A percentile compares a stretch with the other conserved stretches of the same genome.
phyloP scores from a whole-genome alignment of 106 monocot species.

The Xerophyta viscosa region DNA sequence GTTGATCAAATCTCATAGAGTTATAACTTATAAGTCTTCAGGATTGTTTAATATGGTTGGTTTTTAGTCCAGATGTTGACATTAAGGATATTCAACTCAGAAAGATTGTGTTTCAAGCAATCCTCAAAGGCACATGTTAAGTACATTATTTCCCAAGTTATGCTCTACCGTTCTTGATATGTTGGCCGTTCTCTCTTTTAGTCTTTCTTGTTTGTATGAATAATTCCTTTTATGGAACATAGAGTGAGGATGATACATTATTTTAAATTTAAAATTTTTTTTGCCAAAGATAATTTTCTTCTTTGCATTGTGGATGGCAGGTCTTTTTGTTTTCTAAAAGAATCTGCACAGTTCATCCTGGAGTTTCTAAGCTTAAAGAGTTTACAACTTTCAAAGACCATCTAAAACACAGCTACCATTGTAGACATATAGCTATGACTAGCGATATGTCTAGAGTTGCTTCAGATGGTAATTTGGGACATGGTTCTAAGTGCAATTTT shows the following conservation, averaged over 20 bases:
- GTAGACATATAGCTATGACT: slow-evolving; percentile 18
- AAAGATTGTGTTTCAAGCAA: slow-evolving; percentile 11
- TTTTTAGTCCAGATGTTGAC: slow-evolving; percentile 21
- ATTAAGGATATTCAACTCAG: slow-evolving; percentile 12
- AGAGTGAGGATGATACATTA: background rate
- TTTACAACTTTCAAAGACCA: slow-evolving; percentile 1
- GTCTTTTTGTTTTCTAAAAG: slow-evolving; percentile 1
- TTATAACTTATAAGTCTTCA: background rate
- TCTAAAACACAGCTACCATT: slow-evolving; percentile 3
- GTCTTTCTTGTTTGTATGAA: background rate
- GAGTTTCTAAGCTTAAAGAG: background rate
- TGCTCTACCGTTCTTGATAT: background rate
- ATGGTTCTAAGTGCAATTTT: slow-evolving; percentile 41
- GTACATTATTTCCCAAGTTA: slow-evolving; percentile 2
- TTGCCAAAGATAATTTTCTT: background rate
- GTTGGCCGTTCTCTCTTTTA: background rate
- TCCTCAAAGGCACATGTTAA: slow-evolving; percentile 12
- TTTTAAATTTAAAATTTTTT: background rate
- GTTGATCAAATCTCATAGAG: no score
- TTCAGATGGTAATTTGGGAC: slow-evolving; percentile 22
- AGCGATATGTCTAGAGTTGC: slow-evolving; percentile 4
- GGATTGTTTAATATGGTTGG: slow-evolving; percentile 4
- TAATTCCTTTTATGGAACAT: background rate
- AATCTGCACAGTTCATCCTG: slow-evolving; percentile 1
- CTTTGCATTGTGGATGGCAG: slow-evolving; percentile 1